phyloP scores from a whole-genome alignment of 2,329 filamentous ascomycete genomes.

The Colletotrichum musicola region DNA sequence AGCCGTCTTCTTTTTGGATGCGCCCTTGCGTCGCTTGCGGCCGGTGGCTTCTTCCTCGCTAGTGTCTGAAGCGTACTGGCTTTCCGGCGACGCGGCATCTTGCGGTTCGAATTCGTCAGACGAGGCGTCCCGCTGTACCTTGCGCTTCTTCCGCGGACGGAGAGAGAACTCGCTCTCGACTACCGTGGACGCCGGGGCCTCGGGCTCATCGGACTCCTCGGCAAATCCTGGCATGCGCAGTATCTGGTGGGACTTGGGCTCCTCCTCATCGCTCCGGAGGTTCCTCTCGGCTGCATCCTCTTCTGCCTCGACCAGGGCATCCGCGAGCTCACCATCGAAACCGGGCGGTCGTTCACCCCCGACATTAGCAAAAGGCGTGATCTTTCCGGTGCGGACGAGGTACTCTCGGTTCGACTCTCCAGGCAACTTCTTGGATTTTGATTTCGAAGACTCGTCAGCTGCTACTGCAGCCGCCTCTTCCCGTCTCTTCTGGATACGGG shows the following conservation, averaged over 20 bases:
- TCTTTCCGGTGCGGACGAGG: slow-evolving; percentile 95
- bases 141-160: slow-evolving; percentile 69
- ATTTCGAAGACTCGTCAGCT: slow-evolving; percentile 55
- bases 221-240: slow-evolving; percentile 80
- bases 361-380: slow-evolving; percentile 92
- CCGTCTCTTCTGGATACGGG: slow-evolving; percentile 83
- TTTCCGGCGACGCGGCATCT: slow-evolving; percentile 40
- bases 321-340: slow-evolving; percentile 77
- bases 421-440: slow-evolving; percentile 72
- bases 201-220: slow-evolving; percentile 60
- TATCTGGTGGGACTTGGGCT: slow-evolving; percentile 76
- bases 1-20: slow-evolving; percentile 53
- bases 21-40: slow-evolving; percentile 58
- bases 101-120: slow-evolving; percentile 61
- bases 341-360: slow-evolving; percentile 72
- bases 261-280: slow-evolving; percentile 56
- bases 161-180: slow-evolving; percentile 68
- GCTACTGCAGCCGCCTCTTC: slow-evolving; percentile 60
- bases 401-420: slow-evolving; percentile 90
- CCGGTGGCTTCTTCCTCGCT: slow-evolving; percentile 55
- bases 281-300: slow-evolving; percentile 73
- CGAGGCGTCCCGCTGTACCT: slow-evolving; percentile 51
- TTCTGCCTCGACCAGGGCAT: slow-evolving; percentile 85
- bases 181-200: slow-evolving; percentile 43
- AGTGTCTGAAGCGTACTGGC: slow-evolving; percentile 48